These are phyloP conservation scores for Wolfiporia cocos DNA, from an alignment of 1,284 basidiomycete species.

Conservation along the genomic window DNA sequence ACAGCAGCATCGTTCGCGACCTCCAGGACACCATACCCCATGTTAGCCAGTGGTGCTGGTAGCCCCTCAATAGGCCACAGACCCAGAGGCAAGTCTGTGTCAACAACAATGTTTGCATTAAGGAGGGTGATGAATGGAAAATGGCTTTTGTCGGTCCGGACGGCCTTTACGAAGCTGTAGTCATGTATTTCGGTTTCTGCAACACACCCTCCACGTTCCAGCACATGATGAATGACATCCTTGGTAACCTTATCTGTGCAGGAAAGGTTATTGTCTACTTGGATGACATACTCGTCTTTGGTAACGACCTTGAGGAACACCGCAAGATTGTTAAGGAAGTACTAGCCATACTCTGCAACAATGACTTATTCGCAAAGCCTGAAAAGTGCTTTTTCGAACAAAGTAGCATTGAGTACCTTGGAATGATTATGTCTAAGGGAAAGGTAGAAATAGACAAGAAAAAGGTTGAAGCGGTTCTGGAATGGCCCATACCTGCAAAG, in stretches of 20 bases:
- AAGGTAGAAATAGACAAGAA: slow-evolving; percentile 31
- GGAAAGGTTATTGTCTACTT: slow-evolving; percentile 20
- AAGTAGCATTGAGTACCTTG: slow-evolving; percentile 29
- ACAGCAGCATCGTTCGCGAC: no score
- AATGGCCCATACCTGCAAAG: slow-evolving; percentile 31
- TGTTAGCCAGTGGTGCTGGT: no score
- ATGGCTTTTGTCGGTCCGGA: slow-evolving; percentile 7
- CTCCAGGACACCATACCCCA: no score
- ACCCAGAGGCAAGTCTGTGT: no score
- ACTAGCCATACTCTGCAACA: slow-evolving; percentile 22
- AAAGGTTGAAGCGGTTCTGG: slow-evolving; percentile 28
- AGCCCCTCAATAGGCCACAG: no score
- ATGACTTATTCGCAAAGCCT: slow-evolving; percentile 24
- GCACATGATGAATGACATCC: slow-evolving; percentile 14
- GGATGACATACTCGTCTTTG: slow-evolving; percentile 23
- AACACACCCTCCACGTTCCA: slow-evolving; percentile 13
- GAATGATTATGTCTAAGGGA: slow-evolving; percentile 25
- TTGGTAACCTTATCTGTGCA: slow-evolving; percentile 16
- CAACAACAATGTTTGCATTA: slow-evolving; percentile 12
- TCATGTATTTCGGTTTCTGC: slow-evolving; percentile 13
- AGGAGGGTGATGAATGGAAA: slow-evolving; percentile 13
- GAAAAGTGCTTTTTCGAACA: slow-evolving; percentile 32
- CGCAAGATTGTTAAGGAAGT: slow-evolving; percentile 21
- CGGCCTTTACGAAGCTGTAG: slow-evolving; percentile 10
- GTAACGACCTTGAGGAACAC: slow-evolving; percentile 10